Evolutionary conservation across 1,284 basidiomycete genomes (phyloP).

Genomic region (Cutaneotrichosporon dermatis): DNA sequence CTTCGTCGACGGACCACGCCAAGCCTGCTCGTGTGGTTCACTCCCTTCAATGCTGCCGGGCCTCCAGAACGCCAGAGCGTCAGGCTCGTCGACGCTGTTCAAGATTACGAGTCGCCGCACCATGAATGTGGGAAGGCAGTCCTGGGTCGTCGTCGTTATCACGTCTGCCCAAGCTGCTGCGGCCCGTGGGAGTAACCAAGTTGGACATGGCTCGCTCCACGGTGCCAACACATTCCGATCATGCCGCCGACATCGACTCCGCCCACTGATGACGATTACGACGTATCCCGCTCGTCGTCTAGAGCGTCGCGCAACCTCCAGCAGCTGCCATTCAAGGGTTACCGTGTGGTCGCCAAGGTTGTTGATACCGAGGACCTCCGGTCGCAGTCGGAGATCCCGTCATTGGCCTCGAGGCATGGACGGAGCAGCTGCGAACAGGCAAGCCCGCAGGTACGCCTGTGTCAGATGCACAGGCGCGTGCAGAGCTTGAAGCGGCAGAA

Average conservation of each 20-base stretch:
- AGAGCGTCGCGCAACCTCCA: slow-evolving; percentile 18
- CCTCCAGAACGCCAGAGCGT: not conserved
- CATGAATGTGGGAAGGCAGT: slow-evolving; percentile 12
- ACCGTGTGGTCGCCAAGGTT: slow-evolving; percentile 45
- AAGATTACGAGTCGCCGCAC: slow-evolving; percentile 16
- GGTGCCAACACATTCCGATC: slow-evolving; percentile 9
- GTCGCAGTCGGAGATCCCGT: slow-evolving; percentile 26
- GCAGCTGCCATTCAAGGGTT: slow-evolving; percentile 44
- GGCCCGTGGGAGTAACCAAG: slow-evolving; percentile 27
- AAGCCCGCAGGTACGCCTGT: slow-evolving; percentile 19
- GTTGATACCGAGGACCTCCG: slow-evolving; percentile 39
- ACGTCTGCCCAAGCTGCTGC: slow-evolving; percentile 41
- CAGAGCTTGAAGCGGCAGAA: too few species aligned
- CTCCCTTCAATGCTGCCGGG: slow-evolving; percentile 41
- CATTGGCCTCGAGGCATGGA: slow-evolving; percentile 23
- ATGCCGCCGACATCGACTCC: slow-evolving; percentile 11
- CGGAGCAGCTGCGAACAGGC: slow-evolving; percentile 20
- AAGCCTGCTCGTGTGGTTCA: slow-evolving; percentile 47
- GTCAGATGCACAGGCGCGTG: not conserved
- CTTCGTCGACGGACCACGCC: slow-evolving; percentile 27
- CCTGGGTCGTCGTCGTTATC: slow-evolving; percentile 22
- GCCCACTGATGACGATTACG: slow-evolving; percentile 6
- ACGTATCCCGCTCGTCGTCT: not conserved
- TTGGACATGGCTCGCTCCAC: not conserved
- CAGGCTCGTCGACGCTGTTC: slow-evolving; percentile 14